Base-by-base conservation (phyloP, 169 alveolate species). In the Cryptosporidium parvum region DNA sequence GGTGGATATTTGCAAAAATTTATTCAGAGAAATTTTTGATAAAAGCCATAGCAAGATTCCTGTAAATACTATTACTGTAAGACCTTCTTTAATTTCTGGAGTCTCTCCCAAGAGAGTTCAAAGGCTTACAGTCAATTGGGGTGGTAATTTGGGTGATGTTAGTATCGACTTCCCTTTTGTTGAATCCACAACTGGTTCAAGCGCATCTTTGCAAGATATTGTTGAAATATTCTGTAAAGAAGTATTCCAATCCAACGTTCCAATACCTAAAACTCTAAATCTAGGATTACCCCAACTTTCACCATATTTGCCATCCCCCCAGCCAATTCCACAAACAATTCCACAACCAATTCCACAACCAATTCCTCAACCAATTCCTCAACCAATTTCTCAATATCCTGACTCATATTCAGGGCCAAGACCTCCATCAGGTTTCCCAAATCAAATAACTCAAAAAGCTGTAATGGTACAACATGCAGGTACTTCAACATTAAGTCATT, bases 351-450 rank as follows among this genome's bases (percentile, higher is more conserved):
- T 23, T 31, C 51, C 56, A 12, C 71, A 70, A 7, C 56, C 84
- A 1, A 2, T 0, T 31, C 33, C 33, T 0, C 33, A 31, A 31
- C 33, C 33, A 31, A 31, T 26, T 33, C 45, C 29, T 31, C 33
- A 31, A 31, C 73, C 23, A 67, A 3, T 39, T 31, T 29, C 56
- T 29, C 51, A 31, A 67, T 0, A 0, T 21, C 70, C 71, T 0
- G 52, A 56, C 18, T 29, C 1, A 31, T 56, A 73, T 37, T 2
- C 14, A 31, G 86, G 86, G 35, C 56, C 3, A 10, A 73, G 86
- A 10, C 86, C 86, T 16, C 86, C 86, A n/a, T 4, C 29, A 18
- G 45, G 70, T 0, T 73, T 14, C 29, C 86, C 86, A 18, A 18
- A 12, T 5, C 71, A 21, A 51, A 73, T 18, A 73, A 31, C 5